These are phyloP conservation scores for Cladophialophora carrionii DNA, from an alignment of 2,329 filamentous ascomycete species.

Conservation along the genomic window DNA sequence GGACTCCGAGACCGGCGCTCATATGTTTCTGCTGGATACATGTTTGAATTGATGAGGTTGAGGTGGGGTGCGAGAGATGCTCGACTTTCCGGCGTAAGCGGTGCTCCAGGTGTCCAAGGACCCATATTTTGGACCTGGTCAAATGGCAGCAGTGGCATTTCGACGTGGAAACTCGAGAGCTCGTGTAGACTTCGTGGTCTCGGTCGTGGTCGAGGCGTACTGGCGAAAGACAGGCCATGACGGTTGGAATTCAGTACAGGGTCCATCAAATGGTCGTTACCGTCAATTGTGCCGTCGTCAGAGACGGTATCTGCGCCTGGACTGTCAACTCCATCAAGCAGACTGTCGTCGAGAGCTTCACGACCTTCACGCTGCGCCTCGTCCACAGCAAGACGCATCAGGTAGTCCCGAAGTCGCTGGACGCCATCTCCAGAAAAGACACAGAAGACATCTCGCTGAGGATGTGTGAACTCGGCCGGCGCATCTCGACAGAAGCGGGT, in stretches of 20 bases:
- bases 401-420: conserved; percentile 71
- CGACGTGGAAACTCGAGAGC: conserved; percentile 37
- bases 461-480: conserved; percentile 87
- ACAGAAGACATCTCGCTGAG: conserved; percentile 94
- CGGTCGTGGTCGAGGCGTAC: conserved; percentile 28
- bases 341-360: conserved; percentile 36
- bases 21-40: conserved; percentile 21
- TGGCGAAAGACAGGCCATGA: conserved; percentile 31
- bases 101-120: conserved; percentile 36
- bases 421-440: conserved; percentile 94
- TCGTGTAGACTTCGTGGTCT: conserved; percentile 38
- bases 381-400: conserved; percentile 58
- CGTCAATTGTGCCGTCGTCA: conserved; percentile 39
- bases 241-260: conserved; percentile 30
- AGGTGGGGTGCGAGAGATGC: conserved; percentile 25
- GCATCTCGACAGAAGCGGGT: conserved; percentile 84
- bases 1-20: conserved; percentile 32
- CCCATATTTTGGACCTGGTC: conserved; percentile 37
- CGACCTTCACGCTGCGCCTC: conserved; percentile 36
- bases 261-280: conserved; percentile 37
- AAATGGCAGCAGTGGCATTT: conserved; percentile 36
- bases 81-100: conserved; percentile 28
- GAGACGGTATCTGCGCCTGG: conserved; percentile 39
- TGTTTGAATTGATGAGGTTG: conserved; percentile 21
- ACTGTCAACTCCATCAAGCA: conserved; percentile 37